Percentiles rank a stretch among this genome's conserved stretches.
phyloP scores from a whole-genome alignment of 208 protist species.

The Phytomonas sp. region DNA sequence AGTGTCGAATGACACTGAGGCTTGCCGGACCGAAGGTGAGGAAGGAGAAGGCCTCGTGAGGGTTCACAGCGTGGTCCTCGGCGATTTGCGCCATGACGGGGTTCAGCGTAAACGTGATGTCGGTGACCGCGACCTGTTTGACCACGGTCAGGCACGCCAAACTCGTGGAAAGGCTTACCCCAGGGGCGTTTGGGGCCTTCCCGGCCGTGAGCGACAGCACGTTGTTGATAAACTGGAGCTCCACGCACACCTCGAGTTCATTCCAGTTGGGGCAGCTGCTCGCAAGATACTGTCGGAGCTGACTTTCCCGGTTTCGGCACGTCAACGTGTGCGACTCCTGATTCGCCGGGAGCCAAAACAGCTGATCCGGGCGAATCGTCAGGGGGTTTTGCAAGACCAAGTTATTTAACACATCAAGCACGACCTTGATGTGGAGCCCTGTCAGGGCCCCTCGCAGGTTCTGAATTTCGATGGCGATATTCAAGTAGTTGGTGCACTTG shows the following conservation, averaged over 20 bases:
- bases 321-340: slow-evolving; percentile 60
- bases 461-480: slow-evolving; percentile 48
- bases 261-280: slow-evolving; percentile 46
- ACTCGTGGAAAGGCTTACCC: slow-evolving; percentile 33
- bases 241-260: slow-evolving; percentile 53
- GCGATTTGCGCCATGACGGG: slow-evolving; percentile 45
- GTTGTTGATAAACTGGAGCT: slow-evolving; percentile 41
- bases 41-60: slow-evolving; percentile 14
- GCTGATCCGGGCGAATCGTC: slow-evolving; percentile 60
- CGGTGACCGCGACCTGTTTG: slow-evolving; percentile 51
- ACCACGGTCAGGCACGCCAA: slow-evolving; percentile 55
- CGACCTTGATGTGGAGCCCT: slow-evolving; percentile 52
- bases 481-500: slow-evolving; percentile 53
- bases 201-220: slow-evolving; percentile 25
- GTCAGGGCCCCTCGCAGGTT: slow-evolving; percentile 51
- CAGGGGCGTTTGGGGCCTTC: slow-evolving; percentile 15
- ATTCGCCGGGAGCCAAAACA: slow-evolving; percentile 81
- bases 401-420: slow-evolving; percentile 62
- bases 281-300: slow-evolving; percentile 65
- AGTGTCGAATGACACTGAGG: slow-evolving; percentile 52
- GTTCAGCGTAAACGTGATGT: slow-evolving; percentile 44
- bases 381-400: slow-evolving; percentile 55
- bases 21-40: slow-evolving; percentile 47
- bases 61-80: not conserved
- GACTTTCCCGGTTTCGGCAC: slow-evolving; percentile 68